These are phyloP conservation scores for Fomitopsis pinicola DNA, from an alignment of 1,284 basidiomycete species.

Conservation along the genomic window DNA sequence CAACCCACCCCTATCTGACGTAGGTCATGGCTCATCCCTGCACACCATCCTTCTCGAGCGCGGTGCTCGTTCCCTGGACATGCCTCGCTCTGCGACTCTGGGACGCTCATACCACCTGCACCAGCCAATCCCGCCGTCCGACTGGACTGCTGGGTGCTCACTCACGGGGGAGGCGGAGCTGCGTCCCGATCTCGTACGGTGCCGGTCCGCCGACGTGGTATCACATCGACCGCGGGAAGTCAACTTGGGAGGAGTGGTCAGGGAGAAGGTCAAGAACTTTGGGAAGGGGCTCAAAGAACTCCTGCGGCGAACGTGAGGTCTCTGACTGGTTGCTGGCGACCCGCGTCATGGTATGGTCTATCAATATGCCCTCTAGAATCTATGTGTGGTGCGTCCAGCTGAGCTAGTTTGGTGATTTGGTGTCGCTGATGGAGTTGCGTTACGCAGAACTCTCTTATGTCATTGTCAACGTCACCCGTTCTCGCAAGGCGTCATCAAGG, in stretches of 20 bases:
- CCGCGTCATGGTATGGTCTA: background rate
- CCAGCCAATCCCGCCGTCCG: slow-evolving; percentile 10
- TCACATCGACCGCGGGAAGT: slow-evolving; percentile 14
- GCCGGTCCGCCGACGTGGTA: slow-evolving; percentile 25
- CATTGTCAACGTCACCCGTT: background rate
- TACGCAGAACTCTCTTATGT: background rate
- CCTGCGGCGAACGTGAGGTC: slow-evolving; percentile 18
- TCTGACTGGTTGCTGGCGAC: background rate
- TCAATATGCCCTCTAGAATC: background rate
- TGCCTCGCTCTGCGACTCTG: slow-evolving; percentile 16
- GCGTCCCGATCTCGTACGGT: slow-evolving; percentile 49
- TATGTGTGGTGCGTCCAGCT: background rate
- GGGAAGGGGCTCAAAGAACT: slow-evolving; percentile 39
- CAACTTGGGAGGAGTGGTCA: slow-evolving; percentile 19
- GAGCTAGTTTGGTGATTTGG: background rate
- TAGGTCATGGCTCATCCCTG: slow-evolving; percentile 21
- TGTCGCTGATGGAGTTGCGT: background rate
- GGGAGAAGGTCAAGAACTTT: slow-evolving; percentile 36
- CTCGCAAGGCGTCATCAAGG: background rate
- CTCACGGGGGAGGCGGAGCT: slow-evolving; percentile 57
- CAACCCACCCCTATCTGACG: slow-evolving; percentile 23
- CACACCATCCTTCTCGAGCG: slow-evolving; percentile 18
- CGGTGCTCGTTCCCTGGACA: slow-evolving; percentile 18
- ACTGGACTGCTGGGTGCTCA: slow-evolving; percentile 28
- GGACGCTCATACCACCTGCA: slow-evolving; percentile 11